Conservation (phyloP, 306 rosid genomes). For the Gillenia trifoliata region DNA sequence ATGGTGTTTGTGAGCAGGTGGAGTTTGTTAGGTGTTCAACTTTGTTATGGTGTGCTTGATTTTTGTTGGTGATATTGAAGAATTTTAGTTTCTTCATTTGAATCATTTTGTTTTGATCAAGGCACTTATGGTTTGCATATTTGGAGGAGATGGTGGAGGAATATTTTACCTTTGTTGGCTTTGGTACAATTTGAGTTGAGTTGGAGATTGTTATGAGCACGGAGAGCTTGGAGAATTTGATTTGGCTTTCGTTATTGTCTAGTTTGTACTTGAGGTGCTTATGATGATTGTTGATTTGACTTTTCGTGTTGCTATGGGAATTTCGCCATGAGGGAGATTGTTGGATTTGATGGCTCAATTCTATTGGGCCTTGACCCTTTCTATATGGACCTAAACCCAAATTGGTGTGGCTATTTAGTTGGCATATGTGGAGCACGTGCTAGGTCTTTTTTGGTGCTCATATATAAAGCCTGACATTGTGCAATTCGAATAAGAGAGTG, state of each 20-base stretch:
- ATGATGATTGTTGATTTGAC: neutral
- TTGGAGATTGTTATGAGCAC: neutral
- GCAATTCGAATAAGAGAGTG: no score
- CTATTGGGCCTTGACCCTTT: no score
- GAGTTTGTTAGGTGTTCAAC: neutral
- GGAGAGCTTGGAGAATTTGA: neutral
- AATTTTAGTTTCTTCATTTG: neutral
- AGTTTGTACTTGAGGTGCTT: neutral
- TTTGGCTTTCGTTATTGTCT: neutral
- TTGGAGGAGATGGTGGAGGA: neutral
- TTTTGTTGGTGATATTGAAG: neutral
- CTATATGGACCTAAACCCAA: no score
- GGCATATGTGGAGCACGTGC: no score
- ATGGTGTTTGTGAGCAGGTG: neutral
- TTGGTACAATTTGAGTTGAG: no score
- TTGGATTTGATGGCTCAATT: no score
- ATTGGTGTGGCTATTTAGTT: no score
- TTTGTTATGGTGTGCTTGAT: neutral
- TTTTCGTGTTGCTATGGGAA: neutral
- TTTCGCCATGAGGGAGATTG: no score
- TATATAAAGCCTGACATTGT: no score
- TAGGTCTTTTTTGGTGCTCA: no score
- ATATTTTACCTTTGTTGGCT: neutral
- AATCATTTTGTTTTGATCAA: neutral
- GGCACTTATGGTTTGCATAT: neutral